A percentile compares a stretch with the other conserved stretches of the same genome.
These are phyloP conservation scores for Penicillium sp. DNA, from an alignment of 2,329 filamentous ascomycete genomes.

Conservation along the genomic window DNA sequence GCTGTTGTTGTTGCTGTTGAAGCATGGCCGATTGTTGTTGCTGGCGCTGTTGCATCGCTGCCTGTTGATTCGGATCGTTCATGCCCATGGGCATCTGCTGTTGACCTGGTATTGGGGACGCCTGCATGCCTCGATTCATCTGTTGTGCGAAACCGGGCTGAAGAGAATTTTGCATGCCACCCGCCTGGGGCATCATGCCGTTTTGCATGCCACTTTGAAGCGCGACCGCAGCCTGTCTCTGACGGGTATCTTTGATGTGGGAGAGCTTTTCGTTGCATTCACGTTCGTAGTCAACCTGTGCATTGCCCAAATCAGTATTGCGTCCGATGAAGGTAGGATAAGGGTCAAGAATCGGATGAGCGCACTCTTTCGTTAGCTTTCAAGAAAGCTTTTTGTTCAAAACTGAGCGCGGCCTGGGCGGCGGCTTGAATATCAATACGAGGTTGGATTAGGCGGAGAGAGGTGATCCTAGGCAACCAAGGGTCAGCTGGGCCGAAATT, in stretches of 20 bases:
- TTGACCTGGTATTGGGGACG: conserved; percentile 48
- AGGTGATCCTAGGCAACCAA: conserved; percentile 40
- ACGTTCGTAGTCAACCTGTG: conserved; percentile 44
- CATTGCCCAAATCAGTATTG: conserved; percentile 1
- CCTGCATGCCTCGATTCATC: conserved; percentile 52
- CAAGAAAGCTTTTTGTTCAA: conserved; percentile 47
- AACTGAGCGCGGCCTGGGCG: conserved; percentile 43
- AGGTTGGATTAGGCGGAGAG: conserved; percentile 47
- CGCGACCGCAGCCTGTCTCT: conserved; percentile 42
- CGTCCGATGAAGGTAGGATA: background rate
- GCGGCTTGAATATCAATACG: conserved; percentile 39
- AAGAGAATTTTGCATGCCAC: conserved; percentile 28
- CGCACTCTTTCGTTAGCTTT: conserved; percentile 39
- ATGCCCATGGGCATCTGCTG: conserved; percentile 39
- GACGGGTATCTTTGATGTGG: conserved; percentile 46
- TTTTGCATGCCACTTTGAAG: conserved; percentile 30
- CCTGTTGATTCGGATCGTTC: conserved; percentile 33
- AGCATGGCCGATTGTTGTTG: conserved; percentile 33
- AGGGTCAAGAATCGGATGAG: background rate
- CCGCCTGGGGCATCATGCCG: conserved; percentile 27
- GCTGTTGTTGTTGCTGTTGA: background rate
- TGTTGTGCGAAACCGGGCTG: conserved; percentile 51
- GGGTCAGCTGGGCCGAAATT: conserved; percentile 1
- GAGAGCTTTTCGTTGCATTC: conserved; percentile 46
- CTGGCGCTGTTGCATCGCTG: conserved; percentile 36